Percentiles rank a stretch among this genome's conserved stretches.
Evolutionary conservation across 495 filamentous ascomycete genomes (phyloP).

Genomic region (Daldinia vernicosa): DNA sequence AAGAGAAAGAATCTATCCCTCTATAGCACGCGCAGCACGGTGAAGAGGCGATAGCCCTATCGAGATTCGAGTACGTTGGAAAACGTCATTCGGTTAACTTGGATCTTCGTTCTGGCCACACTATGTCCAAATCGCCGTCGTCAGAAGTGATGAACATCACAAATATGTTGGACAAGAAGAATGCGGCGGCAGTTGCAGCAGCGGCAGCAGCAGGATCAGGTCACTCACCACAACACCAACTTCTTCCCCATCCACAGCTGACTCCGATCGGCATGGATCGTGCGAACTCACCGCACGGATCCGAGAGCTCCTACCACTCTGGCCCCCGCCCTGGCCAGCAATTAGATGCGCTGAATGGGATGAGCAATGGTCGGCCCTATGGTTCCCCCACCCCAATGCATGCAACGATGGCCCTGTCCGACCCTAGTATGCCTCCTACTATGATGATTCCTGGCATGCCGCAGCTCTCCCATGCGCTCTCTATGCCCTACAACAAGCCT

Average conservation of each 20-base stretch:
- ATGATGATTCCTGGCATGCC: conserved; percentile 48
- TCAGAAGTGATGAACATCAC: conserved; percentile 70
- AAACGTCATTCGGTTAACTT: background rate
- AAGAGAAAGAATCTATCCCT: background rate
- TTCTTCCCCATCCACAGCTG: conserved; percentile 63
- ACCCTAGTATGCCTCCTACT: conserved; percentile 52
- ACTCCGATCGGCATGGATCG: conserved; percentile 71
- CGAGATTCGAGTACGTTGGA: background rate
- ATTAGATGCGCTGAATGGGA: conserved; percentile 63
- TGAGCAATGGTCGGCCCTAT: conserved; percentile 40
- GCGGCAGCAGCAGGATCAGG: conserved; percentile 49
- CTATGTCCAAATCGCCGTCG: conserved; percentile 45
- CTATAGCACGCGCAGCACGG: conserved; percentile 6
- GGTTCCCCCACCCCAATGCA: conserved; percentile 55
- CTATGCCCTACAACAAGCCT: conserved; percentile 48
- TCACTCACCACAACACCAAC: conserved; percentile 61
- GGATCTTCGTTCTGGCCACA: background rate
- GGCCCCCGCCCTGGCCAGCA: conserved; percentile 54
- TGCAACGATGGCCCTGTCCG: conserved; percentile 58
- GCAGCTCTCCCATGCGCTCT: conserved; percentile 46
- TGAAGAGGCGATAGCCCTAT: background rate
- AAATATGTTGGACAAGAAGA: conserved; percentile 73
- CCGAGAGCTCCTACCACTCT: conserved; percentile 71
- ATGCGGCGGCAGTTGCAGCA: conserved; percentile 60
- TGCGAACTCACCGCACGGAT: conserved; percentile 72